A percentile compares a stretch with the other conserved stretches of the same genome.
Conservation (phyloP, 202 grass and related monocot genomes). For the Schoenoplectus triqueter region DNA sequence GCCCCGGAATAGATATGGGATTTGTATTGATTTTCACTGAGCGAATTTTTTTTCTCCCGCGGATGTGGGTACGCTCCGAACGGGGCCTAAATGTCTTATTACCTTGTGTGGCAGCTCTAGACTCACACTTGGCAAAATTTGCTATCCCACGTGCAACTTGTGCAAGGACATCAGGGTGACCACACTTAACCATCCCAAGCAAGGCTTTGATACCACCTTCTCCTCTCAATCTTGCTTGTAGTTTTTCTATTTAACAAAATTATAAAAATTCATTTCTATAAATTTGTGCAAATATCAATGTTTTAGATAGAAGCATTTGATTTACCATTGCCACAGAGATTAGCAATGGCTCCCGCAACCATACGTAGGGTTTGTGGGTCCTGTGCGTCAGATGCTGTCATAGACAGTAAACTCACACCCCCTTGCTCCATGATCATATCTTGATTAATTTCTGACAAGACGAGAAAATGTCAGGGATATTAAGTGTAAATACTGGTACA, state of each 20-base stretch:
- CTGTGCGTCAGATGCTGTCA: slow-evolving; percentile 95
- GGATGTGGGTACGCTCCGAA: too few relatives aligned
- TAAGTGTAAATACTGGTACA: background rate
- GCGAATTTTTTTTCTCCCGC: too few relatives aligned
- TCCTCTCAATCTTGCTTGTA: slow-evolving; percentile 81
- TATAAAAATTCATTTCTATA: background rate
- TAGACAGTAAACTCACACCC: slow-evolving; percentile 84
- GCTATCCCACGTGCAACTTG: slow-evolving; percentile 99
- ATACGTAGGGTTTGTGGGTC: slow-evolving; percentile 98
- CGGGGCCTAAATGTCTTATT: slow-evolving; percentile 31
- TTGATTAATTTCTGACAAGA: slow-evolving; percentile 89
- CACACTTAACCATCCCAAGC: slow-evolving; percentile 94
- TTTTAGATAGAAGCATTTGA: background rate
- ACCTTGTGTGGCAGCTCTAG: slow-evolving; percentile 95
- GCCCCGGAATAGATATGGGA: too few relatives aligned
- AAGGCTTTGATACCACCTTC: slow-evolving; percentile 99
- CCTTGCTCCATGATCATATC: slow-evolving; percentile 98
- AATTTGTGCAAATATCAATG: background rate
- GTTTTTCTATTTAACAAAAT: slow-evolving; percentile 72
- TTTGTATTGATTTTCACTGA: too few relatives aligned
- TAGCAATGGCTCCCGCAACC: slow-evolving; percentile 99
- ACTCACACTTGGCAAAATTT: slow-evolving; percentile 99
- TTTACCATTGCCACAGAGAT: slow-evolving; percentile 98
- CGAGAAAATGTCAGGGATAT: slow-evolving; percentile 30
- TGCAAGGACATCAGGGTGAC: slow-evolving; percentile 97